A percentile compares a stretch with the other conserved stretches of the same genome.
These are phyloP conservation scores for Porcisia deanei DNA, from an alignment of 208 protist genomes.

Conservation along the genomic window DNA sequence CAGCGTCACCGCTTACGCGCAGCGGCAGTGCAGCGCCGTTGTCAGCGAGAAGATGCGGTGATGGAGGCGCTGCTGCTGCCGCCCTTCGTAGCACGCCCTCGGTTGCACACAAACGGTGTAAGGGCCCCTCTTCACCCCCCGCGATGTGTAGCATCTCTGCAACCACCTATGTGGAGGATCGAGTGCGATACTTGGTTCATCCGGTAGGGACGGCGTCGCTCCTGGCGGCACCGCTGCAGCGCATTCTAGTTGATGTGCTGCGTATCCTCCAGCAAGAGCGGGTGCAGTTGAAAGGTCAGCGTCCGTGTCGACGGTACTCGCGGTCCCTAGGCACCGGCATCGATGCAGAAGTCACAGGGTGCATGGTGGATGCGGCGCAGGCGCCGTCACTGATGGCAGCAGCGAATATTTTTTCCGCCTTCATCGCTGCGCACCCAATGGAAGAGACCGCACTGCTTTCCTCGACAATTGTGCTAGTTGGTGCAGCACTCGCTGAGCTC, in stretches of 20 bases:
- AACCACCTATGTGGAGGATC: conserved; percentile 13
- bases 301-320: conserved; percentile 21
- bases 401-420: conserved; percentile 8
- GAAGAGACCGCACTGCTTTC: neutral
- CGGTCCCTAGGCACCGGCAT: neutral
- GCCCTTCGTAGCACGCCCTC: neutral
- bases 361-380: conserved; percentile 18
- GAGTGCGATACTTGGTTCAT: conserved; percentile 14
- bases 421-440: conserved; percentile 10
- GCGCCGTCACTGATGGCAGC: conserved; percentile 12
- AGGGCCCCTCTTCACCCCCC: neutral
- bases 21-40: neutral
- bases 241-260: conserved; percentile 16
- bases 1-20: neutral
- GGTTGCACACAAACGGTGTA: neutral
- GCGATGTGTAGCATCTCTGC: neutral
- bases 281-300: conserved; percentile 23
- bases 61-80: neutral
- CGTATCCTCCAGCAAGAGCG: conserved; percentile 24
- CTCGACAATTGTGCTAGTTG: conserved; percentile 35
- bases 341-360: conserved; percentile 15
- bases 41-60: neutral
- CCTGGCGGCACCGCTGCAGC: conserved; percentile 11
- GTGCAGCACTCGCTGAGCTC: conserved; percentile 43
- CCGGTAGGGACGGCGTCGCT: neutral